Evolutionary conservation across 2,329 filamentous ascomycete genomes (phyloP).

Genomic region (Arachnomyces sp.): DNA sequence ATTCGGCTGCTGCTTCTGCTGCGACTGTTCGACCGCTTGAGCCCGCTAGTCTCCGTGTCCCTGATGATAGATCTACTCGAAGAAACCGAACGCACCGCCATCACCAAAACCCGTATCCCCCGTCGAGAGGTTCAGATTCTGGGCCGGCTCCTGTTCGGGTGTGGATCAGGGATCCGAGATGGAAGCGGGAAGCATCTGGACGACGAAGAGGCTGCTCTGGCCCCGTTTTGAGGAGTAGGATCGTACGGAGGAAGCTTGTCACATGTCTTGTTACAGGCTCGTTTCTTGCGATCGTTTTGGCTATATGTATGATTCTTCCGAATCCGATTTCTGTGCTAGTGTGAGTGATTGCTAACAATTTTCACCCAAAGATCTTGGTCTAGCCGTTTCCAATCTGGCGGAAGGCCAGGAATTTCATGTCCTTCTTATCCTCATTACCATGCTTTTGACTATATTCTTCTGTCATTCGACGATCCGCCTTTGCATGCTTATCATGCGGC

Average conservation of each 20-base stretch:
- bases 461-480: constrained; percentile 69
- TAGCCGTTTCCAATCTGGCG: constrained; percentile 59
- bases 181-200: constrained; percentile 5
- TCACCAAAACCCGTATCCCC: too few relatives aligned
- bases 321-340: neutral
- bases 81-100: neutral
- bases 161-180: constrained; percentile 7
- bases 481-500: constrained; percentile 56
- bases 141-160: neutral
- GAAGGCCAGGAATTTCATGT: constrained; percentile 67
- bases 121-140: neutral
- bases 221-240: constrained; percentile 12
- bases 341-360: constrained; percentile 4
- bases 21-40: constrained; percentile 8
- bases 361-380: constrained; percentile 55
- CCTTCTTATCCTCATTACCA: constrained; percentile 68
- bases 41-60: constrained; percentile 1
- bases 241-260: constrained; percentile 41
- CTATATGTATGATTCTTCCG: constrained; percentile 53
- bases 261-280: constrained; percentile 59
- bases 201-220: constrained; percentile 12
- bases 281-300: constrained; percentile 52
- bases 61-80: neutral
- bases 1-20: constrained; percentile 10
- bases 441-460: constrained; percentile 70